Conservation (phyloP, 164 flowering plant species). For the Liquidambar formosana region DNA sequence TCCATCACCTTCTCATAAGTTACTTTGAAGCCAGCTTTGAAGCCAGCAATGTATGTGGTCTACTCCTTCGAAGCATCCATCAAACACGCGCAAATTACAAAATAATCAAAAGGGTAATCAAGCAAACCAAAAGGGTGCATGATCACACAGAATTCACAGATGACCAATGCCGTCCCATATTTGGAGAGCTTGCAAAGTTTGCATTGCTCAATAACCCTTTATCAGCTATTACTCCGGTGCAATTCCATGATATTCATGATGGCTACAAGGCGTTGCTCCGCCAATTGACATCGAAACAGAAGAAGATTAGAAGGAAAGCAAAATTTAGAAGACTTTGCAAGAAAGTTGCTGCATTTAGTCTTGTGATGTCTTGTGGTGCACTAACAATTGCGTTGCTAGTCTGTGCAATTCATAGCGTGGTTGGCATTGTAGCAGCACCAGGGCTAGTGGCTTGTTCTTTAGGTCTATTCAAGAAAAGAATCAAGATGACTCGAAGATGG, state of each 20-base stretch:
- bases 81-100: slow-evolving; percentile 46
- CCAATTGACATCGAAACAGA: slow-evolving; percentile 29
- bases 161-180: slow-evolving; percentile 23
- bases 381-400: slow-evolving; percentile 37
- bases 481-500: background rate
- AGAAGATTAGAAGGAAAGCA: slow-evolving; percentile 33
- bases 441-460: slow-evolving; percentile 21
- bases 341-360: slow-evolving; percentile 31
- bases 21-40: slow-evolving; percentile 63
- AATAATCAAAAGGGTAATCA: slow-evolving; percentile 40
- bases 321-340: slow-evolving; percentile 34
- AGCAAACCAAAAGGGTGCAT: slow-evolving; percentile 20
- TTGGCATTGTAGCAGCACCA: slow-evolving; percentile 61
- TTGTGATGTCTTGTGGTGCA: slow-evolving; percentile 36
- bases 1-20: slow-evolving; percentile 46
- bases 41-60: slow-evolving; percentile 52
- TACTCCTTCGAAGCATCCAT: slow-evolving; percentile 48
- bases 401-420: slow-evolving; percentile 49
- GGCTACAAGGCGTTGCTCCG: slow-evolving; percentile 32
- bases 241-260: slow-evolving; percentile 40
- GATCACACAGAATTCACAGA: slow-evolving; percentile 8
- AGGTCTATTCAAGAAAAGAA: slow-evolving; percentile 22
- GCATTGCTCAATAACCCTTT: slow-evolving; percentile 54
- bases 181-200: slow-evolving; percentile 41
- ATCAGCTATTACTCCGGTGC: slow-evolving; percentile 21